Evolutionary conservation across 75 land plant species (phyloP).

Genomic region (Pinus taeda): DNA sequence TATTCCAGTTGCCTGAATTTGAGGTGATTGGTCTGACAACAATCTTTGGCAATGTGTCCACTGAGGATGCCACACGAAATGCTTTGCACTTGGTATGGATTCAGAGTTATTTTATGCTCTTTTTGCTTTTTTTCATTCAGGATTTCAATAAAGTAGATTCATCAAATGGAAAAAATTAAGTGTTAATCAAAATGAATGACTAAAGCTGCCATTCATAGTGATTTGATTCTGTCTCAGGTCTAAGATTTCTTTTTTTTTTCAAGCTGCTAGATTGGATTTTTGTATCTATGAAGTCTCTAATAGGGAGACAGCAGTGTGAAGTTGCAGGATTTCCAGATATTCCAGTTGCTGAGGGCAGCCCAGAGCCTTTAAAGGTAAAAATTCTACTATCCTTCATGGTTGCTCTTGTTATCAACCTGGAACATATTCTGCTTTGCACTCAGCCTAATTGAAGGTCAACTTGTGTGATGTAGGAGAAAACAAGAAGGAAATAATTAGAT

Average conservation of each 20-base stretch:
- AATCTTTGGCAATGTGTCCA: constrained; percentile 81
- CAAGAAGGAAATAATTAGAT: too few relatives aligned
- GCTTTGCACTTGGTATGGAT: constrained; percentile 77
- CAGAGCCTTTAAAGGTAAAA: constrained; percentile 77
- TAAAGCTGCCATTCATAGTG: background rate
- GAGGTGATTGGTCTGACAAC: constrained; percentile 89
- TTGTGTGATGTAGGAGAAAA: too few relatives aligned
- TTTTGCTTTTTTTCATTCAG: background rate
- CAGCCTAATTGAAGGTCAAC: background rate
- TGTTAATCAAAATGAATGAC: background rate
- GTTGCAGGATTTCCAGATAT: constrained; percentile 73
- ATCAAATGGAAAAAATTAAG: background rate
- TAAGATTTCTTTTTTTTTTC: background rate
- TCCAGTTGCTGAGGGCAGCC: constrained; percentile 93
- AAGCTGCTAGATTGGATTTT: constrained; percentile 13
- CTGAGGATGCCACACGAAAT: constrained; percentile 70
- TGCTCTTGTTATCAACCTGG: background rate
- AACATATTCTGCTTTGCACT: background rate
- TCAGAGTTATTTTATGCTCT: background rate
- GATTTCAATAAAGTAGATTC: background rate
- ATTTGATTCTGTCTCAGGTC: background rate
- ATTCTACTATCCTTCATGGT: background rate
- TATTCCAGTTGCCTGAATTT: constrained; percentile 73
- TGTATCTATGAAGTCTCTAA: background rate
- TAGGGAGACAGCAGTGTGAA: constrained; percentile 73